Conservation (phyloP, 1,139 yeast species). For the Kurtzmaniella quercitrusa region DNA sequence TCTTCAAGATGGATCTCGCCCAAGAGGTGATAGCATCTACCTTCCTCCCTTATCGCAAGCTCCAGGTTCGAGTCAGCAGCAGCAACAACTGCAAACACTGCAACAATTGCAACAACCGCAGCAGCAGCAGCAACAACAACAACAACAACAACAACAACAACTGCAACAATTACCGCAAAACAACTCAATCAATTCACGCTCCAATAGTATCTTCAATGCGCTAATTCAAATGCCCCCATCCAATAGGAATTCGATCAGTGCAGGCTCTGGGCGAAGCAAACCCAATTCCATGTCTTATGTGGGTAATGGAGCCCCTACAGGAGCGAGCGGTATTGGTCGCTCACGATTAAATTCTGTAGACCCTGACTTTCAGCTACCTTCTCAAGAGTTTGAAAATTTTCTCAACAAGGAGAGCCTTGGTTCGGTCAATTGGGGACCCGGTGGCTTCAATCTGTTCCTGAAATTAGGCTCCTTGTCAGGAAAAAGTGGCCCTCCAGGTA, state of each 20-base stretch:
- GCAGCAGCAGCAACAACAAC: slow-evolving; percentile 11
- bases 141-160: slow-evolving; percentile 5
- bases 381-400: slow-evolving; percentile 42
- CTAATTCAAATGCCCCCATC: slow-evolving; percentile 40
- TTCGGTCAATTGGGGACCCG: slow-evolving; percentile 27
- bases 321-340: slow-evolving; percentile 14
- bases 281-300: slow-evolving; percentile 8
- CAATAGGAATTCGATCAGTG: slow-evolving; percentile 30
- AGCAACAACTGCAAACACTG: slow-evolving; percentile 8
- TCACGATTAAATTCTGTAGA: slow-evolving; percentile 15
- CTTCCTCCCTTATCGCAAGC: slow-evolving; percentile 27
- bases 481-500: slow-evolving; percentile 5
- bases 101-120: slow-evolving; percentile 14
- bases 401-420: slow-evolving; percentile 41
- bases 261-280: slow-evolving; percentile 15
- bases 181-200: slow-evolving; percentile 22
- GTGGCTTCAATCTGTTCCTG: slow-evolving; percentile 21
- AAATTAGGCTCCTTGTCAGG: slow-evolving; percentile 4
- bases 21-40: slow-evolving; percentile 30
- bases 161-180: slow-evolving; percentile 2
- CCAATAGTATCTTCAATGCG: slow-evolving; percentile 42
- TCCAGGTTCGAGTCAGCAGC: slow-evolving; percentile 7
- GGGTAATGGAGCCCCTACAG: slow-evolving; percentile 11
- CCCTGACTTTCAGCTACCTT: slow-evolving; percentile 20
- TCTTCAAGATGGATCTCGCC: slow-evolving; percentile 12